Base-by-base conservation (phyloP, 164 flowering plant genomes). In the Nymphaea thermarum region DNA sequence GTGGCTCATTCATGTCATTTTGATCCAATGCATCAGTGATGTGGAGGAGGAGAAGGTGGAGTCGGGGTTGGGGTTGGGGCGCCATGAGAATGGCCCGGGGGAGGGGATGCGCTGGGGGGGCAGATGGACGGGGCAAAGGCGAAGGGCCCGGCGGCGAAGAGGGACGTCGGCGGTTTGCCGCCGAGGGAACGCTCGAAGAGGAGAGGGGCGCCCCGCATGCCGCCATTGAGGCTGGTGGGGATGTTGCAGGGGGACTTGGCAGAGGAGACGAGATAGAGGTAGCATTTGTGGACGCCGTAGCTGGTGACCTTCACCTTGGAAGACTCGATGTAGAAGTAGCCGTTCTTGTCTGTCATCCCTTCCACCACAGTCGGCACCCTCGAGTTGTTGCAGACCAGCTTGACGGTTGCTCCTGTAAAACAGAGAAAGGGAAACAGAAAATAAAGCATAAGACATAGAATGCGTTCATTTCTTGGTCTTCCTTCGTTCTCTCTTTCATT, bases 331-430 rank as follows among this genome's bases (percentile, higher is more conserved):
- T 71, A 78, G 83, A 87, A 89, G 77, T 83, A 88, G 4, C 95
- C 96, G 16, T 88, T 87, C 77, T 83, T 82, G 84, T 92, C 91
- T 3, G 96, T 82, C 7, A 18, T 75, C 5, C 74, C 79, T 6
- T 73, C 18, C 16, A 17, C 59, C 5, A 8, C 73, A 12, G 61
- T 43, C 1, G 74, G 65, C 61, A 66, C 43, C 79, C 73, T 88
- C n/a, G 76, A 76, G 81, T 75, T 84, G 70, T 77, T 79, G 84
- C 98, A 89, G 60, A 55, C 42, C n/a, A 91, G 71, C 68, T 66
- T 80, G 51, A 87, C 91, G 10, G 57, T 67, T 0, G 94, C 96
- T 8, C 84, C 98, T 91, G 80, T 44, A 36, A n/a, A 44, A 51
- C 57, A 57, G 10, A 17, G 36, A 25, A 25, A 25, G 36, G 36